phyloP scores from a whole-genome alignment of 768 basidiomycete species.

The Naematelia aurantialba region DNA sequence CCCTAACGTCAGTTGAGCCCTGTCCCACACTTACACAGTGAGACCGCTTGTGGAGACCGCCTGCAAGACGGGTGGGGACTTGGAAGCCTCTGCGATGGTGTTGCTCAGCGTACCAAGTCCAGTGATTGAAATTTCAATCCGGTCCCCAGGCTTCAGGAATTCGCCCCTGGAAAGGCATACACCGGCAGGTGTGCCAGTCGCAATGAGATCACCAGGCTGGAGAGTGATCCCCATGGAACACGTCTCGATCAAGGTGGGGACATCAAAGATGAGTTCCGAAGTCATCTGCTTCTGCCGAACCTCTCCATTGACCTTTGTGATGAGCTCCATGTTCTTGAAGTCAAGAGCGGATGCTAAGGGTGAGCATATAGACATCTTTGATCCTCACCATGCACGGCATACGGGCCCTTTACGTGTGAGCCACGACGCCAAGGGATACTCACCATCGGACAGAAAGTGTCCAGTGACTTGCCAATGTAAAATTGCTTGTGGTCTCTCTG shows the following conservation, averaged over 20 bases:
- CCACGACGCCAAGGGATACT: neutral
- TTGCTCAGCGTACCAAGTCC: conserved; percentile 35
- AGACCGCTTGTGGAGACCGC: neutral
- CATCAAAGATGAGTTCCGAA: conserved; percentile 42
- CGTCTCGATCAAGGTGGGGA: conserved; percentile 43
- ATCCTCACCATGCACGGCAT: conserved; percentile 25
- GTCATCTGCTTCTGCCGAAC: conserved; percentile 32
- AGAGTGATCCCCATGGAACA: conserved; percentile 37
- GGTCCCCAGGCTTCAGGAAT: conserved; percentile 38
- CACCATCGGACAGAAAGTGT: conserved; percentile 45
- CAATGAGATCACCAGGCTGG: conserved; percentile 41
- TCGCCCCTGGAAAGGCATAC: conserved; percentile 27
- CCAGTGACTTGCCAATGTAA: conserved; percentile 42
- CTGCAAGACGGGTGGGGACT: neutral
- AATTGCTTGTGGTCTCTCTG: conserved; percentile 48
- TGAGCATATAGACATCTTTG: neutral
- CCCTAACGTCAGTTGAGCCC: neutral
- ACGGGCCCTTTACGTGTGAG: conserved; percentile 22
- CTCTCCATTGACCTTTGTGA: conserved; percentile 37
- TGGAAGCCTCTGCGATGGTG: conserved; percentile 8
- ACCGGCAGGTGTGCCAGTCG: conserved; percentile 44
- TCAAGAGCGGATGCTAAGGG: conserved; percentile 23
- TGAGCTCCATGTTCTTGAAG: conserved; percentile 27
- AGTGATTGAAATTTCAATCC: conserved; percentile 37
- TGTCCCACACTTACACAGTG: neutral